phyloP scores from a whole-genome alignment of 192 early-diverging fungal genomes.

The Powellomyces hirtus region DNA sequence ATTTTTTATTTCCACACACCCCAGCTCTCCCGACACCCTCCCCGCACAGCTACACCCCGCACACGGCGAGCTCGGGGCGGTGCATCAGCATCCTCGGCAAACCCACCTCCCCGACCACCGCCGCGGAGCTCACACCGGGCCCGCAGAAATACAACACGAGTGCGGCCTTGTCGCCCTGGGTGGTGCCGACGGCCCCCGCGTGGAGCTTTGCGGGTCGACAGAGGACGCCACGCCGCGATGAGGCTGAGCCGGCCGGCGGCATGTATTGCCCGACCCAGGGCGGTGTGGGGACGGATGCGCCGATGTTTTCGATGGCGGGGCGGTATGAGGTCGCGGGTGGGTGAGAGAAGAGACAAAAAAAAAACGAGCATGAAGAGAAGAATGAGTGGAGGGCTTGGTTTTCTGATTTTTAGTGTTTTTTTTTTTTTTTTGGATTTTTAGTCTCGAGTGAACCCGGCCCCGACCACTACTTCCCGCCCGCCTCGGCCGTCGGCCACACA shows the following conservation, averaged over 20 bases:
- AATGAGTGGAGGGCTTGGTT: background rate
- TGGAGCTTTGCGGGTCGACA: constrained; percentile 41
- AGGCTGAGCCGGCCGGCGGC: background rate
- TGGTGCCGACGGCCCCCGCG: constrained; percentile 26
- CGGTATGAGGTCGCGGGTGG: constrained; percentile 21
- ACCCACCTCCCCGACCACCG: constrained; percentile 19
- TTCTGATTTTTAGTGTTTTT: background rate
- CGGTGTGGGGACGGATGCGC: constrained; percentile 35
- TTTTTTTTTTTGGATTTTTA: background rate
- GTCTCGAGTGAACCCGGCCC: constrained; percentile 41
- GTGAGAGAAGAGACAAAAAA: background rate
- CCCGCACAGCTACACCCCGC: constrained; percentile 46
- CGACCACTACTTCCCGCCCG: constrained; percentile 38
- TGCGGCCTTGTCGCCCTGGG: background rate
- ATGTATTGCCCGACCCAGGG: constrained; percentile 28
- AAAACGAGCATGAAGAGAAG: background rate
- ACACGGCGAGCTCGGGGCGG: constrained; percentile 39
- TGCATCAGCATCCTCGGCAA: constrained; percentile 55
- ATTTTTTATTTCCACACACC: background rate
- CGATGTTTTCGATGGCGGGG: constrained; percentile 41
- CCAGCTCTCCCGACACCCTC: constrained; percentile 50
- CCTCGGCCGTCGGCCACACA: constrained; percentile 14
- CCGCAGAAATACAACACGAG: constrained; percentile 41
- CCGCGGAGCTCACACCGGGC: constrained; percentile 36
- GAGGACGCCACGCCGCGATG: background rate